phyloP scores from a whole-genome alignment of 257 asterid genomes.

The Leptodermis oblonga region DNA sequence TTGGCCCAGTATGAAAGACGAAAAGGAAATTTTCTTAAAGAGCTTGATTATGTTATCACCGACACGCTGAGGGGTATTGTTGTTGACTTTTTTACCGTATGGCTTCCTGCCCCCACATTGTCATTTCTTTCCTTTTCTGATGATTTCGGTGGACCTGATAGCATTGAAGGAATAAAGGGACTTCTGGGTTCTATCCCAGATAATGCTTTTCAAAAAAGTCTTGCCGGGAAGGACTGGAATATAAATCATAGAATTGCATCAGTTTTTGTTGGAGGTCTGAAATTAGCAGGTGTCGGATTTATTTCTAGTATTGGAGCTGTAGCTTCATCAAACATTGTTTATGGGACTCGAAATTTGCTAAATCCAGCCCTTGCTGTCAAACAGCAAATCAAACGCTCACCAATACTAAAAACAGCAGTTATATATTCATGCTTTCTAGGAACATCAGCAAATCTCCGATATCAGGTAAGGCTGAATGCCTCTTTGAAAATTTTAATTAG shows the following conservation, averaged over 20 bases:
- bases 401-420: constrained; percentile 76
- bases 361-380: constrained; percentile 45
- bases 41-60: constrained; percentile 83
- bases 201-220: constrained; percentile 84
- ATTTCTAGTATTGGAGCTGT: constrained; percentile 94
- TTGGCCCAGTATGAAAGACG: constrained; percentile 88
- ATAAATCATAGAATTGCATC: constrained; percentile 79
- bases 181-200: constrained; percentile 93
- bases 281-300: constrained; percentile 87
- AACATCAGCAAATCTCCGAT: constrained; percentile 81
- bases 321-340: constrained; percentile 72
- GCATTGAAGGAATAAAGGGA: constrained; percentile 68
- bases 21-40: constrained; percentile 75
- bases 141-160: constrained; percentile 43
- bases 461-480: constrained; percentile 57
- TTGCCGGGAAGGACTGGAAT: constrained; percentile 78
- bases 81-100: constrained; percentile 93
- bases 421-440: constrained; percentile 80
- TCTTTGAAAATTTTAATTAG: constrained; percentile 6
- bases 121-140: constrained; percentile 59
- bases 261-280: constrained; percentile 80
- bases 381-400: constrained; percentile 67
- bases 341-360: constrained; percentile 41
- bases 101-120: constrained; percentile 97
- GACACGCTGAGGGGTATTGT: constrained; percentile 76